Percentiles rank a stretch among this genome's conserved stretches.
These are phyloP conservation scores for Vaccinium macrocarpon DNA, from an alignment of 148 eudicot genomes.

Conservation along the genomic window DNA sequence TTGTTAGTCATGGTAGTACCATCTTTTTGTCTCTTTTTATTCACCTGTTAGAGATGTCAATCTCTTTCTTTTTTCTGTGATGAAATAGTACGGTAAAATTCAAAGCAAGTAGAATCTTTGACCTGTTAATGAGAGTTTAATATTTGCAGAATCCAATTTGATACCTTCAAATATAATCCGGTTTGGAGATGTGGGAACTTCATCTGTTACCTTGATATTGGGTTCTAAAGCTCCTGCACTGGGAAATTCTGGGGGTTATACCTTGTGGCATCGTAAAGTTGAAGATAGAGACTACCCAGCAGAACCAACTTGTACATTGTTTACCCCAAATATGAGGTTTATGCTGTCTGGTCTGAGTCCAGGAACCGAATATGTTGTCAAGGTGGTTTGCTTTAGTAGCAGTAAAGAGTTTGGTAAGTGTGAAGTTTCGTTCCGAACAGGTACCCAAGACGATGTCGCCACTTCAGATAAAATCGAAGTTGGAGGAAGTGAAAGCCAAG, in stretches of 20 bases:
- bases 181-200: constrained; percentile 48
- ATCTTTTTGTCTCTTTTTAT: background rate
- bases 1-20: background rate
- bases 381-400: constrained; percentile 41
- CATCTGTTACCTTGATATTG: constrained; percentile 50
- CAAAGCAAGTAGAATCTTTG: background rate
- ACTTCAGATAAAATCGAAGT: constrained; percentile 18
- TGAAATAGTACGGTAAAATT: background rate
- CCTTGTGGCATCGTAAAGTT: constrained; percentile 72
- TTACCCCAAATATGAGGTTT: constrained; percentile 45
- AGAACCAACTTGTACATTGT: constrained; percentile 59
- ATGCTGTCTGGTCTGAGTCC: constrained; percentile 55
- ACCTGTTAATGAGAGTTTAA: background rate
- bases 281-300: constrained; percentile 38
- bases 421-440: constrained; percentile 47
- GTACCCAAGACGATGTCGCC: constrained; percentile 18
- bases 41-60: background rate
- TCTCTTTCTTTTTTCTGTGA: background rate
- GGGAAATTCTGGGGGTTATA: constrained; percentile 32
- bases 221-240: constrained; percentile 33
- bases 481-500: constrained; percentile 67
- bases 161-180: constrained; percentile 34
- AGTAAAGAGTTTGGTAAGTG: constrained; percentile 35
- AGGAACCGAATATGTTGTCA: constrained; percentile 57
- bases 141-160: constrained; percentile 39